phyloP scores from a whole-genome alignment of 331 rosid species.

The Phaseolus coccineus region DNA sequence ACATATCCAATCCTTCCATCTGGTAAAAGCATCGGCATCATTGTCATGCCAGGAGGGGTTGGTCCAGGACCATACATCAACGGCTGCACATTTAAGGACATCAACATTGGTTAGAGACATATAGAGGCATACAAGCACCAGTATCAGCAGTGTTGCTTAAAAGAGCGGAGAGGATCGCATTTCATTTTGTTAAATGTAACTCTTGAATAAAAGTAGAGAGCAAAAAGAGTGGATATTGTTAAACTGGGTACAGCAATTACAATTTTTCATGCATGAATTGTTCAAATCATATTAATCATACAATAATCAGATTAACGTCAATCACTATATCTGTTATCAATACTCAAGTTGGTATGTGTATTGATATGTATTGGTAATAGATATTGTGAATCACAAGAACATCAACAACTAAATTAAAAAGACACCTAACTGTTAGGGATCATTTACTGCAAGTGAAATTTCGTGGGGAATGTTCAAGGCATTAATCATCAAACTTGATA shows the following conservation, averaged over 20 bases:
- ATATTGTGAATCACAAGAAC: not conserved
- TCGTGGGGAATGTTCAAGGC: not conserved
- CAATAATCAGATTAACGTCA: not conserved
- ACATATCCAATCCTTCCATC: conserved; percentile 79
- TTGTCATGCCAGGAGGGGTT: conserved; percentile 64
- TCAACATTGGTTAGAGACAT: conserved; percentile 33
- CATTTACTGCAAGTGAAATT: conserved; percentile 14
- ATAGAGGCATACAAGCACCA: not conserved
- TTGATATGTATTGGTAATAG: too few species aligned
- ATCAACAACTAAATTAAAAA: conserved; percentile 11
- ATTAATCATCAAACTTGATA: conserved; percentile 6
- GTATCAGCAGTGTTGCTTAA: not conserved
- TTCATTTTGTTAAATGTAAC: not conserved
- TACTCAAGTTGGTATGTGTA: not conserved
- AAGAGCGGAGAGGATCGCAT: not conserved
- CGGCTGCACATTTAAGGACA: conserved; percentile 64
- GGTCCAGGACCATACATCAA: conserved; percentile 69
- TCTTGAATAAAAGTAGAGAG: conserved; percentile 15
- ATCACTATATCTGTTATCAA: not conserved
- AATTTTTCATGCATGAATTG: not conserved
- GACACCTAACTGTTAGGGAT: not conserved
- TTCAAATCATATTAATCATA: conserved; percentile 9
- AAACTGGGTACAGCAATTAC: not conserved
- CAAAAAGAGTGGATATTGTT: not conserved
- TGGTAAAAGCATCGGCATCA: conserved; percentile 81